Percentiles rank a stretch among this genome's conserved stretches.
These are phyloP conservation scores for Penicillium cataractarum DNA, from an alignment of 495 filamentous ascomycete species.

Conservation along the genomic window DNA sequence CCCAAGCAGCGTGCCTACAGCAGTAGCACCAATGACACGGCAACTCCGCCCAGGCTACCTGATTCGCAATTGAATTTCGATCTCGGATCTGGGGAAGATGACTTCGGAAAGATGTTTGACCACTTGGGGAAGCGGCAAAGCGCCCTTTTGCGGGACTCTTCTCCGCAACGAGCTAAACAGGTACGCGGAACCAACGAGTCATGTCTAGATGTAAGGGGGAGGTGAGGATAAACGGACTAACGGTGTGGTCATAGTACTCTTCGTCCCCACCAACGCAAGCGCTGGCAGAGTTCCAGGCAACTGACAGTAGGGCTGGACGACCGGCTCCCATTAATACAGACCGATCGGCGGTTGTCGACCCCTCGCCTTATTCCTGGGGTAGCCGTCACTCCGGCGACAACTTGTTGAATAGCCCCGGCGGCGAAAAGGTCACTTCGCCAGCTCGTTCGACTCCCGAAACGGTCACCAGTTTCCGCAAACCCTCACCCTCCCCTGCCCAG, in stretches of 20 bases:
- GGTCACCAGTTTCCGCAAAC: constrained; percentile 19
- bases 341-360: constrained; percentile 55
- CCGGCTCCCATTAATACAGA: constrained; percentile 64
- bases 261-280: constrained; percentile 23
- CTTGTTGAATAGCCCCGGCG: constrained; percentile 47
- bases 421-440: constrained; percentile 4
- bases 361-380: constrained; percentile 68
- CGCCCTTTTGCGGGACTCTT: constrained; percentile 26
- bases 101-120: constrained; percentile 72
- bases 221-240: constrained; percentile 19
- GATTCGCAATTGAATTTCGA: constrained; percentile 55
- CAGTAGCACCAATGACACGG: constrained; percentile 63
- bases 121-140: constrained; percentile 61
- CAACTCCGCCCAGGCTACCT: constrained; percentile 70
- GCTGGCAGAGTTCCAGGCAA: constrained; percentile 19
- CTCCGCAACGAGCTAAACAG: constrained; percentile 24
- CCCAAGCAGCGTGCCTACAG: constrained; percentile 54
- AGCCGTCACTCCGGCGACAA: constrained; percentile 69
- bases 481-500: constrained; percentile 29
- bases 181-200: constrained; percentile 22
- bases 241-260: constrained; percentile 26
- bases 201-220: constrained; percentile 8
- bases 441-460: constrained; percentile 16
- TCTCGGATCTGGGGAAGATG: constrained; percentile 50
- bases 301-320: constrained; percentile 26